Evolutionary conservation across 2,329 filamentous ascomycete genomes (phyloP).

Genomic region (Diaporthe longicolla): DNA sequence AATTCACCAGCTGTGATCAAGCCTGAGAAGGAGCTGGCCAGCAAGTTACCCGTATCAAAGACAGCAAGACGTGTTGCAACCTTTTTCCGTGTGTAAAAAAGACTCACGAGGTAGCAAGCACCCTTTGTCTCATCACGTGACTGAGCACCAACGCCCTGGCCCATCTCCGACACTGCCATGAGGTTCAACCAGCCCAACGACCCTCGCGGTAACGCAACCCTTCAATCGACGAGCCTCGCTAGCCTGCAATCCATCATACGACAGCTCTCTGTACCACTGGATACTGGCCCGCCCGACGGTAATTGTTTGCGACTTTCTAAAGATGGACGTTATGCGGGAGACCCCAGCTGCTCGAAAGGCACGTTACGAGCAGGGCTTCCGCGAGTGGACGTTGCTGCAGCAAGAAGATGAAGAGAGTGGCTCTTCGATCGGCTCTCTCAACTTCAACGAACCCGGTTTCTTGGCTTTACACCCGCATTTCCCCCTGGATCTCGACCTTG

Average conservation of each 20-base stretch:
- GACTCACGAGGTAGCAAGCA: too few relatives aligned
- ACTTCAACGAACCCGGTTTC: not conserved
- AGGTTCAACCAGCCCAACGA: not conserved
- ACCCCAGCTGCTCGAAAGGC: constrained; percentile 7
- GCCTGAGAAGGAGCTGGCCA: too few relatives aligned
- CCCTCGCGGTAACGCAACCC: not conserved
- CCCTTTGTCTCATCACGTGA: too few relatives aligned
- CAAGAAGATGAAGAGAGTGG: not conserved
- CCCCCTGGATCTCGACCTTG: not conserved
- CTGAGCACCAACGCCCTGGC: not conserved
- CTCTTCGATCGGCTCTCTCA: not conserved
- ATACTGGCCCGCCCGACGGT: not conserved
- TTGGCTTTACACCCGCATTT: constrained; percentile 1
- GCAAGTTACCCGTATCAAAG: too few relatives aligned
- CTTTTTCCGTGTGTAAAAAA: too few relatives aligned
- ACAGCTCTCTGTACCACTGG: not conserved
- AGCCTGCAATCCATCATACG: not conserved
- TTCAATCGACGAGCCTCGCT: not conserved
- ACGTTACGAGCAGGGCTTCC: not conserved
- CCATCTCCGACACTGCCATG: not conserved
- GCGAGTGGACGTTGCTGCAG: not conserved
- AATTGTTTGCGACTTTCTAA: not conserved
- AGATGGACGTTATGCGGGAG: not conserved
- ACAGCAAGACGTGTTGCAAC: too few relatives aligned
- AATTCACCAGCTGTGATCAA: too few relatives aligned